phyloP scores from a whole-genome alignment of 2,329 filamentous ascomycete genomes.

The Tothia fuscella region DNA sequence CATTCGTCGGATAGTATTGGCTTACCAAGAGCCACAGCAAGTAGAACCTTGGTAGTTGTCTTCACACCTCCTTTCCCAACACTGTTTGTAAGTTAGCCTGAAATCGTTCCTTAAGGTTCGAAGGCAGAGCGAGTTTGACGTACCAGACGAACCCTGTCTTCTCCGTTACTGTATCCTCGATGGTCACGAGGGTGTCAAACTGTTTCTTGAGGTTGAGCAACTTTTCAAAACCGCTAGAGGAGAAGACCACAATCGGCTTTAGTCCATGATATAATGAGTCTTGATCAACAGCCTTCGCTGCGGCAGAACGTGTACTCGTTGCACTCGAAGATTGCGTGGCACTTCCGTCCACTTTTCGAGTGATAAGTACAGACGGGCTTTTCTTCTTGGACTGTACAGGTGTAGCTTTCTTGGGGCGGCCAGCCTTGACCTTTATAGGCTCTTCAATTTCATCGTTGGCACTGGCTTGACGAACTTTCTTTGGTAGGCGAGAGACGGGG shows the following conservation, averaged over 20 bases:
- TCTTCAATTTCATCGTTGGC: no score
- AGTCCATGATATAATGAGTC: background rate
- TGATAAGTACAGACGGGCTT: background rate
- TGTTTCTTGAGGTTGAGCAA: background rate
- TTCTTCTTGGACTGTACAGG: background rate
- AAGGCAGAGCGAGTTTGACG: background rate
- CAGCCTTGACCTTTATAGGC: background rate
- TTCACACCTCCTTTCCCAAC: background rate
- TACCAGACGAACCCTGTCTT: background rate
- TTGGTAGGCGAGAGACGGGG: no score
- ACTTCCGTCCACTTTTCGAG: background rate
- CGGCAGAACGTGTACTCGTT: background rate
- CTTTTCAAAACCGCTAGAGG: background rate
- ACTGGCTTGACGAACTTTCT: no score
- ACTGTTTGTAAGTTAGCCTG: background rate
- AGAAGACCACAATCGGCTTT: constrained; percentile 1
- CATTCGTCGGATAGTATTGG: constrained; percentile 4
- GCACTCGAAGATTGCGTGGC: background rate
- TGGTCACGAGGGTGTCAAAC: background rate
- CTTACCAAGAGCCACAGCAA: background rate
- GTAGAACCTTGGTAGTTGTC: background rate
- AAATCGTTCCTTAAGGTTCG: no score
- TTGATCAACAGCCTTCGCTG: background rate
- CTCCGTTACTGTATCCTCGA: background rate
- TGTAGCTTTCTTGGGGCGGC: background rate